Evolutionary conservation across 305 asterid species (phyloP), one percentile per base, ranked within the genome.

Genomic region (Plantago coronopus): DNA sequence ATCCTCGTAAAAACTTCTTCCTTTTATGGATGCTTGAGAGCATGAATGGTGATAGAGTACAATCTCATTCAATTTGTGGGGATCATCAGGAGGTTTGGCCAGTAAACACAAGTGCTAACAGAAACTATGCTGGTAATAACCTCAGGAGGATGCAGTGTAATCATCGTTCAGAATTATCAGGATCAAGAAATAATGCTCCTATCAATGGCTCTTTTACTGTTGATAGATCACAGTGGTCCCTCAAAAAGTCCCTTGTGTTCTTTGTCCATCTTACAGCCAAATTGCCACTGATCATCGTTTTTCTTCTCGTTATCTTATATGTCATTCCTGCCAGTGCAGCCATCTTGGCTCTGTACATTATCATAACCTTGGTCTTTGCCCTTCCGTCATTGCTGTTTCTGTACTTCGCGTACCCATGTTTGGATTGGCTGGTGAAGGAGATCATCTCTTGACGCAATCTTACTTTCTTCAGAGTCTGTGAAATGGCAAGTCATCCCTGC

Each of bases 21-120:
- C 96, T 90, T 64, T 84, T 90, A 18, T 90, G 97, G 97, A 90
- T 90, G 96, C 94, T 90, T 2, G 97, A 90, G 88, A 85, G 88
- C 71, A 85, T 85, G 85, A 84, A 82, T 65, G 89, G 94, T 44
- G 83, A 84, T 59, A 74, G 94, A 62, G 58, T 74, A 57, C 78
- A 68, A 59, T 71, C 82, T 40, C 82, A 62, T 65, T 64, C 81
- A 49, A 45, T 77, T 53, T 67, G 78, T 57, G 74, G 77, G 44
- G 81, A 74, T 63, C 77, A 78, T 47, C 81, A 72, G 64, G 43
- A 80, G 0, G 59, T 62, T 34, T 81, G 80, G 81, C 68, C 85
- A 23, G 57, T 79, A 1, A 60, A 29, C 75, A 57, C 64, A 19
- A 76, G 45, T 58, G 48, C 67, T 31, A 6, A 59, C 3, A 62